phyloP scores from a whole-genome alignment of 305 asterid species.

The Solanum chacoense region DNA sequence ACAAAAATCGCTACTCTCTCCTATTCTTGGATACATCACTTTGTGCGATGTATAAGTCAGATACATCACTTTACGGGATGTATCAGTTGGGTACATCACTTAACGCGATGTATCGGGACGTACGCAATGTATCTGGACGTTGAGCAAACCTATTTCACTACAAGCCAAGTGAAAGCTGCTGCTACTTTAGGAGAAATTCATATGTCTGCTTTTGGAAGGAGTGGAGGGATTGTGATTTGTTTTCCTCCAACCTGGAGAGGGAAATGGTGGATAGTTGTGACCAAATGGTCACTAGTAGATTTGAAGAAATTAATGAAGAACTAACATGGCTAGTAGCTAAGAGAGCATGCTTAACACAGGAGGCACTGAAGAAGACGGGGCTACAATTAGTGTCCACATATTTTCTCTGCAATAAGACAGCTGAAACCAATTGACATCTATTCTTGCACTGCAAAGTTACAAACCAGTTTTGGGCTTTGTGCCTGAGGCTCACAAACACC shows the following conservation, averaged over 20 bases:
- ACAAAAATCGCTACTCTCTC: background rate
- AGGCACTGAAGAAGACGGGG: background rate
- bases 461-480: background rate
- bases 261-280: background rate
- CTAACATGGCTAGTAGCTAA: background rate
- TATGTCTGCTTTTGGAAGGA: background rate
- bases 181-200: background rate
- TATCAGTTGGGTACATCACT: background rate
- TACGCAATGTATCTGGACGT: background rate
- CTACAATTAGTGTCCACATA: background rate
- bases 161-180: background rate
- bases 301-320: background rate
- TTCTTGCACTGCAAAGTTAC: background rate
- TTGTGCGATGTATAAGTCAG: background rate
- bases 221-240: background rate
- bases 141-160: background rate
- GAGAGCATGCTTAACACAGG: background rate
- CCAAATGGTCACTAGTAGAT: background rate
- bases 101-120: background rate
- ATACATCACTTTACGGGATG: no score
- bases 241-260: background rate
- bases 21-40: background rate
- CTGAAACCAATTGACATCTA: background rate
- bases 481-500: background rate
- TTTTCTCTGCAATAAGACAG: background rate